These are phyloP conservation scores for Fusarium phyllophilum DNA, from an alignment of 2,329 filamentous ascomycete genomes.

Conservation along the genomic window DNA sequence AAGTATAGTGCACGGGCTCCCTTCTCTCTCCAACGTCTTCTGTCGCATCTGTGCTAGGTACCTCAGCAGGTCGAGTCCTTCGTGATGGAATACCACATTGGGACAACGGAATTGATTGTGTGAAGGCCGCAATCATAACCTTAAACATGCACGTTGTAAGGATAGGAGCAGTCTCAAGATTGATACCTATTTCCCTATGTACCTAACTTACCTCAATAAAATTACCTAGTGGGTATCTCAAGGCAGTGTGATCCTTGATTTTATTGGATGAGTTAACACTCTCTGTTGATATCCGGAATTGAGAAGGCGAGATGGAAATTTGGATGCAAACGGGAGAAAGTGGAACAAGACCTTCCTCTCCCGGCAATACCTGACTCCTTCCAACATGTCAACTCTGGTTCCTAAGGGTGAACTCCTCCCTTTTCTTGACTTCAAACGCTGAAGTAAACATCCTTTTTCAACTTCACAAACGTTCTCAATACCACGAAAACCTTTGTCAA, in stretches of 20 bases:
- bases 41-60: slow-evolving; percentile 2
- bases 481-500: not conserved
- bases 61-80: slow-evolving; percentile 1
- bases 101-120: not conserved
- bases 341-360: slow-evolving; percentile 1
- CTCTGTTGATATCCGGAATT: not conserved
- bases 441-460: not conserved
- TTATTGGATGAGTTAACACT: not conserved
- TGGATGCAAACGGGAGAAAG: slow-evolving; percentile 25
- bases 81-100: not conserved
- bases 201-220: not conserved
- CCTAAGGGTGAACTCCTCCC: not conserved
- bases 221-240: too few relatives aligned
- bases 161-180: not conserved
- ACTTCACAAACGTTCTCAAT: not conserved
- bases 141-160: not conserved
- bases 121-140: not conserved
- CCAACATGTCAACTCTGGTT: not conserved
- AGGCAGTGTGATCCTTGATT: not conserved
- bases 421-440: not conserved
- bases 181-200: not conserved
- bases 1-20: not conserved
- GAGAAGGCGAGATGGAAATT: not conserved
- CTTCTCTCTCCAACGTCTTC: not conserved
- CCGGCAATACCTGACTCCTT: not conserved